phyloP scores from a whole-genome alignment of 169 alveolate species.

The Eimeria sp. region DNA sequence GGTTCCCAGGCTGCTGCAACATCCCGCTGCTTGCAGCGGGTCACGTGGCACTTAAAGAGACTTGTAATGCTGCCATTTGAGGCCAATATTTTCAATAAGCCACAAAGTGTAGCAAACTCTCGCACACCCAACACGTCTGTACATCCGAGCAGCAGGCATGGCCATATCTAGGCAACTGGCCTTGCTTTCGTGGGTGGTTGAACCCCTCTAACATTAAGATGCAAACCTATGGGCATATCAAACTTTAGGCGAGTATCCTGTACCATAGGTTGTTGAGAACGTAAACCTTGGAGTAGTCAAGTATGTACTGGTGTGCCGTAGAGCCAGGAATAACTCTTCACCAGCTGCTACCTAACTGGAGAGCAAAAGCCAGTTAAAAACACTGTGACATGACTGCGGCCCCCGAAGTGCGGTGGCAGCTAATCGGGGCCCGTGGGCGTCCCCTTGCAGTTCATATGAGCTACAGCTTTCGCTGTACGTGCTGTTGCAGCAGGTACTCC shows the following conservation, averaged over 20 bases:
- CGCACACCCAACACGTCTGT: background rate
- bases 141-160: background rate
- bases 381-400: background rate
- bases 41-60: background rate
- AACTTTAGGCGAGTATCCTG: no score
- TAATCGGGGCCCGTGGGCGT: constrained; percentile 12
- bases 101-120: constrained; percentile 1
- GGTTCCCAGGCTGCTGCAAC: constrained; percentile 27
- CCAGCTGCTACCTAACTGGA: background rate
- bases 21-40: background rate
- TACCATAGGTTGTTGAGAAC: no score
- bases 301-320: no score
- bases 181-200: no score
- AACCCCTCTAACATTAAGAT: no score
- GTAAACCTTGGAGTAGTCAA: no score
- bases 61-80: constrained; percentile 52
- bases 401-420: background rate
- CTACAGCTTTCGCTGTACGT: background rate
- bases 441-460: background rate
- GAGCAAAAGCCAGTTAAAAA: background rate
- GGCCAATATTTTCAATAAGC: constrained; percentile 54
- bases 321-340: background rate
- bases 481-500: constrained; percentile 80
- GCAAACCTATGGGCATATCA: no score
- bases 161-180: background rate